Percentiles rank a stretch among this genome's conserved stretches.
These are phyloP conservation scores for Colletotrichum sojae DNA, from an alignment of 2,329 filamentous ascomycete genomes.

Conservation along the genomic window DNA sequence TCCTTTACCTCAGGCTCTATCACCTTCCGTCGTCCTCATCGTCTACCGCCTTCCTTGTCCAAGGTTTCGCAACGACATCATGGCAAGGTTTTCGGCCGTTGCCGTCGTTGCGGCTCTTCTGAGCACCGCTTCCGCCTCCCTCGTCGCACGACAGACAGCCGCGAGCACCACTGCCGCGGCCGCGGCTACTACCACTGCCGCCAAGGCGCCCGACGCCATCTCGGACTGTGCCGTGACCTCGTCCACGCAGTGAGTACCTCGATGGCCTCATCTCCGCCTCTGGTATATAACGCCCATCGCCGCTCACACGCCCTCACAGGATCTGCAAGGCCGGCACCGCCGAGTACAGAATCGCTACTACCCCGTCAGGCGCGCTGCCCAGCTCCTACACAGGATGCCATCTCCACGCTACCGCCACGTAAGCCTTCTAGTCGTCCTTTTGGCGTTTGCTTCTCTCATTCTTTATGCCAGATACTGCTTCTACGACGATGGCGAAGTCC, in stretches of 20 bases:
- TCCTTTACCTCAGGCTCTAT: not conserved
- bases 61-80: not conserved
- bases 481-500: slow-evolving; percentile 57
- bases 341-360: slow-evolving; percentile 37
- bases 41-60: too few species aligned
- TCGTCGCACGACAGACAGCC: slow-evolving; percentile 50
- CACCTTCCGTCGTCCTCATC: too few species aligned
- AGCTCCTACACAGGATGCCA: slow-evolving; percentile 62
- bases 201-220: slow-evolving; percentile 37
- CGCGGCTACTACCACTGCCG: slow-evolving; percentile 42
- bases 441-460: slow-evolving; percentile 1
- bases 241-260: slow-evolving; percentile 37
- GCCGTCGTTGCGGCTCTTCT: slow-evolving; percentile 33
- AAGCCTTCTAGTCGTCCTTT: slow-evolving; percentile 40
- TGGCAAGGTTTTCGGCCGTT: slow-evolving; percentile 32
- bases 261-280: not conserved
- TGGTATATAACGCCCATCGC: not conserved
- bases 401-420: slow-evolving; percentile 64
- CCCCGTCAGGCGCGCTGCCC: slow-evolving; percentile 44
- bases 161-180: slow-evolving; percentile 45
- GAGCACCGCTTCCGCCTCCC: slow-evolving; percentile 28
- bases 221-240: slow-evolving; percentile 39
- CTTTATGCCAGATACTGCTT: slow-evolving; percentile 57
- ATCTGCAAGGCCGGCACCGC: slow-evolving; percentile 37
- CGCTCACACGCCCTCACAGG: slow-evolving; percentile 10